phyloP scores from a whole-genome alignment of 2,329 filamentous ascomycete genomes.

The Geosmithia morbida region DNA sequence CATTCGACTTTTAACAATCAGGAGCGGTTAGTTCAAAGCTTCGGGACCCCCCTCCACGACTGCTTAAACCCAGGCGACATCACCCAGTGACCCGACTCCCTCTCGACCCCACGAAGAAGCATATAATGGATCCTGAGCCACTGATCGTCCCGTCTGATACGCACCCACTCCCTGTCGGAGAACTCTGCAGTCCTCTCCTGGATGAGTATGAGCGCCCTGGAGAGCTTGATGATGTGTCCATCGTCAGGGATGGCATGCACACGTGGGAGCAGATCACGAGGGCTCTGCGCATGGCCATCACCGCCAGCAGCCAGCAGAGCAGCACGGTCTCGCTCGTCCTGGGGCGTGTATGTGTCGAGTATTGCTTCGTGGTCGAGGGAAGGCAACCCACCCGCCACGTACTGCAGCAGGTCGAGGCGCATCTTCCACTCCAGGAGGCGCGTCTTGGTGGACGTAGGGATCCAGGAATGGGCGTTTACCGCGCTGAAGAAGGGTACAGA shows the following conservation, averaged over 20 bases:
- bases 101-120: conserved; percentile 47
- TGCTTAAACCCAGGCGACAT: conserved; percentile 47
- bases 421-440: conserved; percentile 74
- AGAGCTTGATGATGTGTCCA: conserved; percentile 67
- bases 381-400: conserved; percentile 50
- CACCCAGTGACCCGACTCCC: conserved; percentile 40
- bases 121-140: conserved; percentile 49
- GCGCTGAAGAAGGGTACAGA: conserved; percentile 56
- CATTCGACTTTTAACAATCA: too few species aligned
- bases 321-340: conserved; percentile 11
- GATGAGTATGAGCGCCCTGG: conserved; percentile 54
- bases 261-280: conserved; percentile 31
- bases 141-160: conserved; percentile 36
- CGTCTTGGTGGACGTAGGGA: conserved; percentile 44
- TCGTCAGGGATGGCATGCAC: conserved; percentile 49
- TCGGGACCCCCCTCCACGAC: conserved; percentile 40
- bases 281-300: conserved; percentile 13
- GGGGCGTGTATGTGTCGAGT: conserved; percentile 45
- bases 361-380: conserved; percentile 30
- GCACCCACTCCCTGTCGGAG: conserved; percentile 27
- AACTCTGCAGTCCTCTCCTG: conserved; percentile 34
- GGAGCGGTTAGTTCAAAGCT: too few species aligned
- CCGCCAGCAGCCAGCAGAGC: conserved; percentile 4
- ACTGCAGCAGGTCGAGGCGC: conserved; percentile 58
- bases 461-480: conserved; percentile 47